Conservation (phyloP, 495 filamentous ascomycete species). For the Aspergillus haitiensis region DNA sequence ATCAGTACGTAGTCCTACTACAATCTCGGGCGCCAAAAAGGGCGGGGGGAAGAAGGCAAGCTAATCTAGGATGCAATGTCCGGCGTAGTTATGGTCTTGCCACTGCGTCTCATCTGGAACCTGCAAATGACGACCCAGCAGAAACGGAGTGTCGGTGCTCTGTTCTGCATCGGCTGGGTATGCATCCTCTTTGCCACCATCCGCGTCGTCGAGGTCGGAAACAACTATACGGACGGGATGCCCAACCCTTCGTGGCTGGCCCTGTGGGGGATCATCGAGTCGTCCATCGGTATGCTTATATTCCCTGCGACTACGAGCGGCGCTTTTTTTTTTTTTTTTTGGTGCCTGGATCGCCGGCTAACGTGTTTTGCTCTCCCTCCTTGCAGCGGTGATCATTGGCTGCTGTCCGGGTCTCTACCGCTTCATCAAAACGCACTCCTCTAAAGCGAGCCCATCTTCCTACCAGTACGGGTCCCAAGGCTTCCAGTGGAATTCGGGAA, state of each 20-base stretch:
- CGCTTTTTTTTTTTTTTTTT: not conserved
- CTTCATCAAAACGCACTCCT: conserved; percentile 18
- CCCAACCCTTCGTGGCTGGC: conserved; percentile 30
- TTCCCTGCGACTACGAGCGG: not conserved
- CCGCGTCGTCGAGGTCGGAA: conserved; percentile 40
- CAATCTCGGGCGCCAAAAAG: not conserved
- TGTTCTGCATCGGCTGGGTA: conserved; percentile 52
- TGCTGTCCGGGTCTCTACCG: conserved; percentile 29
- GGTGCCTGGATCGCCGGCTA: not conserved
- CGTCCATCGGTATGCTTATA: conserved; percentile 24
- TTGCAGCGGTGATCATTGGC: conserved; percentile 25
- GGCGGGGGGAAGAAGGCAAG: no score
- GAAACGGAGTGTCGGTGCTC: conserved; percentile 46
- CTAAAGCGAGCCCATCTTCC: conserved; percentile 14
- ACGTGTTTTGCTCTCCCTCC: not conserved
- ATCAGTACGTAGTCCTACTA: conserved; percentile 33
- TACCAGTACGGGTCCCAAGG: conserved; percentile 22
- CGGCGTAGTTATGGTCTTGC: conserved; percentile 50
- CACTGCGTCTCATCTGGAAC: conserved; percentile 50
- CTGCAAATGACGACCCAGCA: conserved; percentile 45
- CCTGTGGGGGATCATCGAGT: conserved; percentile 32
- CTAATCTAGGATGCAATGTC: no score
- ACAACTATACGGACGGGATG: conserved; percentile 9
- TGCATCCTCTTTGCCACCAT: conserved; percentile 54
- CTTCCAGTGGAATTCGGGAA: conserved; percentile 5